phyloP scores from a whole-genome alignment of 495 filamentous ascomycete species.

The Aspergillus carlsbadensis region DNA sequence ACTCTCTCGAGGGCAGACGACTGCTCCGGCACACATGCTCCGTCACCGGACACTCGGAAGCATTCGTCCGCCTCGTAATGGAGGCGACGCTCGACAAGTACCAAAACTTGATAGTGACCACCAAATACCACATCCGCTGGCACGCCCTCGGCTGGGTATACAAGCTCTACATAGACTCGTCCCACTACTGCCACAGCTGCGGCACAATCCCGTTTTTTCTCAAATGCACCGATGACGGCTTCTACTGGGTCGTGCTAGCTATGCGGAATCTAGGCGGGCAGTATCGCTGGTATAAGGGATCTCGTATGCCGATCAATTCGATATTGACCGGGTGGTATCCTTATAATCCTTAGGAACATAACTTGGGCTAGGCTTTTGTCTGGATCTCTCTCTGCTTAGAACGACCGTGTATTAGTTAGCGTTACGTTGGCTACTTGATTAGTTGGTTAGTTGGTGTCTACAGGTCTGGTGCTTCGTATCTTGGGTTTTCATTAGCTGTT shows the following conservation, averaged over 20 bases:
- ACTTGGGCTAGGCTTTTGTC: no score
- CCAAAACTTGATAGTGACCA: neutral
- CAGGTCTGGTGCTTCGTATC: no score
- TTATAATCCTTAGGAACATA: no score
- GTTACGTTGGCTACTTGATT: no score
- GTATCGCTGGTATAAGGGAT: no score
- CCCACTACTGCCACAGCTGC: neutral
- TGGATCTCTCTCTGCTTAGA: no score
- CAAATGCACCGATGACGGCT: neutral
- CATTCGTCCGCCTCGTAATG: neutral
- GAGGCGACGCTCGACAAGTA: neutral
- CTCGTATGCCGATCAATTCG: no score
- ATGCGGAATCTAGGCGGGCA: constrained; percentile 8
- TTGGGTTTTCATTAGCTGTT: no score
- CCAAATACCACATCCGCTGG: neutral
- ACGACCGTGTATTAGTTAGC: no score
- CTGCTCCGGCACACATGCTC: constrained; percentile 6
- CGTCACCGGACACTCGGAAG: neutral
- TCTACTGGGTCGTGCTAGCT: constrained; percentile 1
- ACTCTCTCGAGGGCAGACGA: neutral
- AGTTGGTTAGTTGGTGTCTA: no score
- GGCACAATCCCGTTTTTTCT: neutral
- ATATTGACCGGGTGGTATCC: no score
- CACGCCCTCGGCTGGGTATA: constrained; percentile 7
- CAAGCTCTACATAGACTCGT: neutral